Base-by-base conservation (phyloP, 2,329 filamentous ascomycete species). In the Stachybotrys chlorohalonatus region DNA sequence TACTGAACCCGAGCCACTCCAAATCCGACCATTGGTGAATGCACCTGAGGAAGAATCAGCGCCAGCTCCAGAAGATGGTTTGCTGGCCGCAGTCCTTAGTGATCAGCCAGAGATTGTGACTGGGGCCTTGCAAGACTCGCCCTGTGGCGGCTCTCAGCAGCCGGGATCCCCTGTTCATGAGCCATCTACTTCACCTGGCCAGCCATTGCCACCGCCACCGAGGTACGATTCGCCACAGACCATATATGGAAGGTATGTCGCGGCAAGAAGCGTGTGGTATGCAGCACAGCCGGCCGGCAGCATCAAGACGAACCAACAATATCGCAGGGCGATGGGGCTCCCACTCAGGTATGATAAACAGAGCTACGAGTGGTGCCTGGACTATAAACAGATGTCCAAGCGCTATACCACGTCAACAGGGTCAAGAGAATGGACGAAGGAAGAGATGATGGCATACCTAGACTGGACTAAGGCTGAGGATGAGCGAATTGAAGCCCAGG, bases 401-500 rank as follows among this genome's bases (percentile, higher is more conserved):
- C 50, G 31, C 36, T 62, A 53, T 32, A 56, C 13, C 15, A 56
- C 31, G 30, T 52, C 52, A 17, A 53, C 47, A 49, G 55, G 58
- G 7, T 54, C 48, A 9, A 60, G 59, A n/a, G 50, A 61, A 5
- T 63, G 54, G 57, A 60, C 52, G 5, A 60, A 56, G 57, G 58
- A 63, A 49, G 59, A 64, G 51, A 61, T 63, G 55, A 63, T 60
- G 55, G 57, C 59, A 31, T 63, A 63, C 55, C 46, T 62, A 30
- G 61, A 63, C 52, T 63, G 58, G 59, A 54, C 56, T 15, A 60
- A 53, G 52, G 55, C 56, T 16, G 59, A 64, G 54, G 52, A 62
- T 42, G 54, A 60, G n/a, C 57, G 59, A 11, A 51, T 62, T 51
- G 57, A 62, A 52, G 56, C 56, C 42, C 50, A 53, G 31, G 51